Conservation (phyloP, 495 filamentous ascomycete genomes). For the Thozetella sp. region DNA sequence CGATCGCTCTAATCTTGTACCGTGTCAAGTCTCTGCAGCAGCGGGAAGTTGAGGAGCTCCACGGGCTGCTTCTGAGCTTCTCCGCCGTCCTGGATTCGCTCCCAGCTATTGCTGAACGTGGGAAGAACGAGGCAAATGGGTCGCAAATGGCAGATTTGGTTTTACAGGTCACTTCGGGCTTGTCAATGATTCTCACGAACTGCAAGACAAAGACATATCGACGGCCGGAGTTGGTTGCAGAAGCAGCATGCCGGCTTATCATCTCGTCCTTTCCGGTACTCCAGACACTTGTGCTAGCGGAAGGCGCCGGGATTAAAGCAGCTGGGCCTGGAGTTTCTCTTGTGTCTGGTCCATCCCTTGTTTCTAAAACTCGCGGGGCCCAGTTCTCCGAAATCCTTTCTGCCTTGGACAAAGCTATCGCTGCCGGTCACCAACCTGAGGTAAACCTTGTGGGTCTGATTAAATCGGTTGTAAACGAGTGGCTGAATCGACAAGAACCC, state of each 20-base stretch:
- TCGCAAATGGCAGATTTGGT: conserved; percentile 1
- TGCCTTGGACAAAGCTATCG: conserved; percentile 6
- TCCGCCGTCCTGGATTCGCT: conserved; percentile 44
- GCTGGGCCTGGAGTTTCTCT: conserved; percentile 1
- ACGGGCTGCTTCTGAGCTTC: conserved; percentile 68
- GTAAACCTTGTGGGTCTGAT: conserved; percentile 17
- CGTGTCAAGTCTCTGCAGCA: conserved; percentile 49
- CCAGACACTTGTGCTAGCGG: conserved; percentile 18
- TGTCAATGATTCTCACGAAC: conserved; percentile 33
- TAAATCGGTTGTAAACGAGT: conserved; percentile 27
- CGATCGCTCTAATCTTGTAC: conserved; percentile 34
- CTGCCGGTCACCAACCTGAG: conserved; percentile 9
- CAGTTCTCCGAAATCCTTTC: conserved; percentile 16
- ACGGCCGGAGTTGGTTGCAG: conserved; percentile 71
- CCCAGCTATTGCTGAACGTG: conserved; percentile 15
- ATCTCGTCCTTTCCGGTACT: conserved; percentile 40
- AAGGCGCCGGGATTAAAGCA: background rate
- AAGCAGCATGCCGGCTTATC: conserved; percentile 62
- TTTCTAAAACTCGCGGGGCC: conserved; percentile 8
- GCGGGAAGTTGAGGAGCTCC: conserved; percentile 66
- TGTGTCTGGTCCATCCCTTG: conserved; percentile 17
- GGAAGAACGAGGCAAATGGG: background rate
- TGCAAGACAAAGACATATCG: conserved; percentile 42
- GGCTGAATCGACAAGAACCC: conserved; percentile 39
- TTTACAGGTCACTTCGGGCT: background rate